Evolutionary conservation across 1,284 basidiomycete genomes (phyloP), one percentile per base, ranked within the genome.

Genomic region (Mycosarcoma mackinlayi): DNA sequence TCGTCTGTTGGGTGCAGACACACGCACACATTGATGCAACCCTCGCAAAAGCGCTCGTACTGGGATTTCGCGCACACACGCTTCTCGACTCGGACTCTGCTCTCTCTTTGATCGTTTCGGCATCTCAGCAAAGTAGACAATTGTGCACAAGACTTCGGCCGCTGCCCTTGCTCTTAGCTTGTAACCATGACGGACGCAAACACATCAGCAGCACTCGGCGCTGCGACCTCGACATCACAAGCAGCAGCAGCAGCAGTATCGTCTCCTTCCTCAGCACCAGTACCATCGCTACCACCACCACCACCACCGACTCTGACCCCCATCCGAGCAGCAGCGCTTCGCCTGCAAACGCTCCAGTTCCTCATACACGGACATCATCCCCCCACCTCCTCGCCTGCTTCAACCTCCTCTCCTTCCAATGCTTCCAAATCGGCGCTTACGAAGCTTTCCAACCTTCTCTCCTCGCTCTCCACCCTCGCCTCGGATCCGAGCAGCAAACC

Each of bases 341-440:
- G 60, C 6, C 9, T 57, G 0, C 0, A 9, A 8, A 39, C 54
- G 1, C 18, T 62, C 9, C 4, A 33, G 14, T 30, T 37, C 28
- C 30, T 57, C 19, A 1, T 57, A 10, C 31, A 63, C 28, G 60
- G 53, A n/a, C n/a, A n/a, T n/a, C n/a, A n/a, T n/a, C n/a, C n/a
- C n/a, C n/a, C n/a, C 27, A 10, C 31, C 48, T 23, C 40, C n/a
- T 11, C 40, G 5, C 13, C 31, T 28, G 14, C 54, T 14, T 23
- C 37, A 14, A 8, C 21, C 6, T 23, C 25, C 19, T 10, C 48
- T 9, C 19, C 16, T 6, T 16, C 40, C 14, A 10, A 21, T n/a
- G n/a, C n/a, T n/a, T n/a, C n/a, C 19, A 6, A 11, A 8, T 21
- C 28, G 2, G 27, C 44, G 1, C 37, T 62, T 0, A 2, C n/a